These are phyloP conservation scores for Ligustrum vulgare DNA, from an alignment of 257 asterid species.

Conservation along the genomic window DNA sequence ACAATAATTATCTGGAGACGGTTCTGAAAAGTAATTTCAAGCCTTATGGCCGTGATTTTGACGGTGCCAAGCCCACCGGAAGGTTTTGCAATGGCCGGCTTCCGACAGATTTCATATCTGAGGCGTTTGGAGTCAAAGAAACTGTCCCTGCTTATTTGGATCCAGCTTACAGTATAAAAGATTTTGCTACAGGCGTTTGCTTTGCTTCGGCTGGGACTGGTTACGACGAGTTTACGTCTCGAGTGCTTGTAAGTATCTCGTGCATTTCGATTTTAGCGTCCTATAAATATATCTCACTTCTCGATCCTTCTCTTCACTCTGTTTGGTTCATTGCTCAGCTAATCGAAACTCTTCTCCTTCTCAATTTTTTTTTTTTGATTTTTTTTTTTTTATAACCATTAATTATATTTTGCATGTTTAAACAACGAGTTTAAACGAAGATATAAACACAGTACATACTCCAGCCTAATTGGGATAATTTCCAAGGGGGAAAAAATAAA, in stretches of 20 bases:
- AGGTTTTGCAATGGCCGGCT: slow-evolving; percentile 71
- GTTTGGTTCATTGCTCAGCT: neutral
- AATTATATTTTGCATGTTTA: neutral
- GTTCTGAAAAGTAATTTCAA: slow-evolving; percentile 55
- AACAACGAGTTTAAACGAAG: too few relatives aligned
- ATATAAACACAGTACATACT: too few relatives aligned
- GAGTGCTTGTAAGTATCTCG: slow-evolving; percentile 51
- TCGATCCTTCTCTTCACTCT: neutral
- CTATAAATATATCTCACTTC: neutral
- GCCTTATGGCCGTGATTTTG: slow-evolving; percentile 72
- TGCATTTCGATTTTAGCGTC: neutral
- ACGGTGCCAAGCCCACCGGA: slow-evolving; percentile 59
- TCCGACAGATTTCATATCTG: slow-evolving; percentile 61
- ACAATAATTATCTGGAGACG: slow-evolving; percentile 60
- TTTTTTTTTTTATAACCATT: neutral
- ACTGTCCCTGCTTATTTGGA: slow-evolving; percentile 70
- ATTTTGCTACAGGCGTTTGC: slow-evolving; percentile 75
- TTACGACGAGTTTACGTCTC: slow-evolving; percentile 58
- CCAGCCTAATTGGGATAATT: too few relatives aligned
- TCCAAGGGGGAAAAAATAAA: too few relatives aligned
- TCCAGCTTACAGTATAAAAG: slow-evolving; percentile 55
- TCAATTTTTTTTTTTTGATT: too few relatives aligned
- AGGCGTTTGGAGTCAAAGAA: slow-evolving; percentile 59
- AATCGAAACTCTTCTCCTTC: neutral
- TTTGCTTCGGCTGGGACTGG: slow-evolving; percentile 94